phyloP scores from a whole-genome alignment of 1,284 basidiomycete species.

The Earliella scabrosa region DNA sequence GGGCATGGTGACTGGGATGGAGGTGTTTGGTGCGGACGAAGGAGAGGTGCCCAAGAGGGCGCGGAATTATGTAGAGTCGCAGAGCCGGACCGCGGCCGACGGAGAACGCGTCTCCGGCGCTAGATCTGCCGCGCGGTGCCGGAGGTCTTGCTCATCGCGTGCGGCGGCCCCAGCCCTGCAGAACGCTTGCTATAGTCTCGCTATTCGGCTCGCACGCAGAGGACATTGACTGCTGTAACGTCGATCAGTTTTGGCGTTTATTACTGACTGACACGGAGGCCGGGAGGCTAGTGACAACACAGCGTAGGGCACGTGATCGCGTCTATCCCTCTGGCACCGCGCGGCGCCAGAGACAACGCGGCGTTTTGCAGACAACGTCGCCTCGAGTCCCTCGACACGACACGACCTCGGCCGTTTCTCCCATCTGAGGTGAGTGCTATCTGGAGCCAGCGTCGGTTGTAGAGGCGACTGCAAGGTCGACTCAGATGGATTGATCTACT shows the following conservation, averaged over 20 bases:
- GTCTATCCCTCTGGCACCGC: slow-evolving; percentile 15
- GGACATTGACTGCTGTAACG: no score
- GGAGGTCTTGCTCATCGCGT: slow-evolving; percentile 3
- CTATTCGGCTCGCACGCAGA: no score
- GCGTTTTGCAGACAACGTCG: background rate
- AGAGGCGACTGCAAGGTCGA: no score
- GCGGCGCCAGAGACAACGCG: background rate
- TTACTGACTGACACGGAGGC: no score
- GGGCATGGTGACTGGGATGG: slow-evolving; percentile 22
- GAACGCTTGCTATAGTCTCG: no score
- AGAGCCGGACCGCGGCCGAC: slow-evolving; percentile 9
- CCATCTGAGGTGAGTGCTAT: no score
- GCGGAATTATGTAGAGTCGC: slow-evolving; percentile 5
- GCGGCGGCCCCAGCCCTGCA: background rate
- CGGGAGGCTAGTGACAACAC: no score
- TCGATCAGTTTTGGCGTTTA: no score
- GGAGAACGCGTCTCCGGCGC: slow-evolving; percentile 14
- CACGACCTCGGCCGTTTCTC: no score
- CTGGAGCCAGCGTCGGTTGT: no score
- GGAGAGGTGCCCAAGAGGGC: background rate
- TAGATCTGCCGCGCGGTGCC: slow-evolving; percentile 3
- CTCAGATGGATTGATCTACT: background rate
- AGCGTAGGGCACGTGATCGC: slow-evolving; percentile 23
- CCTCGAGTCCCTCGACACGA: no score
- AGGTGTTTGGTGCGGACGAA: background rate